These are phyloP conservation scores for Trichoderma afroharzianum DNA, from an alignment of 2,329 filamentous ascomycete species.

Conservation along the genomic window DNA sequence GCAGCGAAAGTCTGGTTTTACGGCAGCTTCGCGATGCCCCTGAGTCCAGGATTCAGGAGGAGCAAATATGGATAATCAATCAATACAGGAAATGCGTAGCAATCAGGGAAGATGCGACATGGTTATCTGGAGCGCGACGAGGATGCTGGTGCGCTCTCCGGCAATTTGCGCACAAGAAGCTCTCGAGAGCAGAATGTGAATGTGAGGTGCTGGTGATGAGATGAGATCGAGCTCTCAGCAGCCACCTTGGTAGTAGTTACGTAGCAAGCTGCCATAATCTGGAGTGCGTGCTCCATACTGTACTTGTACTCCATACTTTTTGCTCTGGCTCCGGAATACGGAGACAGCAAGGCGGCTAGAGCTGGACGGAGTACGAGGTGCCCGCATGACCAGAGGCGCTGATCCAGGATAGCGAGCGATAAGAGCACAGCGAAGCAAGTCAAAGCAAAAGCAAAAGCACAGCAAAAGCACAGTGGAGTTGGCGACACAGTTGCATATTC, in stretches of 20 bases:
- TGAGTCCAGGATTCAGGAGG: neutral
- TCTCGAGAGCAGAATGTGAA: neutral
- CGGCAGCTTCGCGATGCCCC: neutral
- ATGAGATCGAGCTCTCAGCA: neutral
- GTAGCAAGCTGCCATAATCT: neutral
- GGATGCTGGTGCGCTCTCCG: neutral
- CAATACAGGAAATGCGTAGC: neutral
- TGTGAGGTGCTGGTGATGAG: neutral
- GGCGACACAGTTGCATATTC: neutral
- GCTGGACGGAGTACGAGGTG: neutral
- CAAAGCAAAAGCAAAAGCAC: neutral
- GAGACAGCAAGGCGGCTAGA: neutral
- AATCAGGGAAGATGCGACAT: neutral
- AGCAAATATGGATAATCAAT: neutral
- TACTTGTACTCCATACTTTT: neutral
- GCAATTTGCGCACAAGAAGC: neutral
- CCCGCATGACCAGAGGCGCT: neutral
- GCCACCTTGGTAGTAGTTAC: neutral
- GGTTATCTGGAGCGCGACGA: neutral
- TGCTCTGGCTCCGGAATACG: neutral
- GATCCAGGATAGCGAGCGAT: neutral
- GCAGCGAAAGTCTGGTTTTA: neutral
- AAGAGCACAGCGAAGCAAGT: neutral
- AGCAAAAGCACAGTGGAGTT: neutral
- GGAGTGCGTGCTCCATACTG: neutral